A percentile compares a stretch with the other conserved stretches of the same genome.
Conservation (phyloP, 1,284 basidiomycete genomes). For the Peniophora sp. region DNA sequence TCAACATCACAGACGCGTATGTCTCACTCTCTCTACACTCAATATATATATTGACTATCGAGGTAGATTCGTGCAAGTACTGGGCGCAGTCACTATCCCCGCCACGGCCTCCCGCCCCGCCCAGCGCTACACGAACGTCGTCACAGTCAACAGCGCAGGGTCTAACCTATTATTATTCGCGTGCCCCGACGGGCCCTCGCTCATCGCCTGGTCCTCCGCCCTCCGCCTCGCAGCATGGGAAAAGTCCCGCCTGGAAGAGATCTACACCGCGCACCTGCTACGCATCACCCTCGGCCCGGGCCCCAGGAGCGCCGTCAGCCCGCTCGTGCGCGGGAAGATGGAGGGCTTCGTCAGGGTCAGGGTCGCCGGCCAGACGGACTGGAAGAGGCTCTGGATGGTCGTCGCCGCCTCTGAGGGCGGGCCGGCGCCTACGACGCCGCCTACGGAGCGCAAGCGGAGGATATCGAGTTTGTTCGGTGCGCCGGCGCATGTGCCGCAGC, state of each 20-base stretch:
- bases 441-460: conserved; percentile 42
- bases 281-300: conserved; percentile 59
- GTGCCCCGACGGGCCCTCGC: conserved; percentile 61
- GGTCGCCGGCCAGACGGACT: conserved; percentile 91
- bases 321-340: conserved; percentile 67
- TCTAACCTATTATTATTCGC: conserved; percentile 88
- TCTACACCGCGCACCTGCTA: conserved; percentile 93
- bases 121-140: conserved; percentile 67
- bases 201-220: conserved; percentile 88
- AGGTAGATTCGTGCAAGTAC: conserved; percentile 61
- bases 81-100: conserved; percentile 64
- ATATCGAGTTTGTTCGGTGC: conserved; percentile 56
- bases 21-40: conserved; percentile 19
- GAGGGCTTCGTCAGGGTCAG: conserved; percentile 93
- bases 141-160: conserved; percentile 92
- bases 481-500: conserved; percentile 16
- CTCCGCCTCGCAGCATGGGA: conserved; percentile 92
- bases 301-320: conserved; percentile 50
- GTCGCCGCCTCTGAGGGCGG: conserved; percentile 32
- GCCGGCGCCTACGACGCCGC: conserved; percentile 12
- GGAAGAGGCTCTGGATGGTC: conserved; percentile 90
- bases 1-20: conserved; percentile 81
- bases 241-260: conserved; percentile 91
- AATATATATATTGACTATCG: neutral
- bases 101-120: conserved; percentile 36